phyloP scores from a whole-genome alignment of 2,329 filamentous ascomycete genomes.

The Trematosphaeria pertusa region DNA sequence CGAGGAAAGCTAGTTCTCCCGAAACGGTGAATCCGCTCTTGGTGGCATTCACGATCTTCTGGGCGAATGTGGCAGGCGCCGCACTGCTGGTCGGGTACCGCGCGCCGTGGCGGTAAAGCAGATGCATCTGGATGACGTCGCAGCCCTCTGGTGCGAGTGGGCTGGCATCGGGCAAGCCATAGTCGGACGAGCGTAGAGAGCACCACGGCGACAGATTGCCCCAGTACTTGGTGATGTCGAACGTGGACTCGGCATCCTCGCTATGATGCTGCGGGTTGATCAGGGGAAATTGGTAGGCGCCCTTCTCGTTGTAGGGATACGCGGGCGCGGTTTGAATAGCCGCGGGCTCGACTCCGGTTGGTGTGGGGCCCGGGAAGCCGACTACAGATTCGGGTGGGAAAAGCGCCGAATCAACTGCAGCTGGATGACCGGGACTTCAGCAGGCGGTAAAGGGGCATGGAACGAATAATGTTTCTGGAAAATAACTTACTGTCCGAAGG shows the following conservation, averaged over 20 bases:
- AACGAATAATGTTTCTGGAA: not conserved
- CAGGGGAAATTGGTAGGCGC: slow-evolving; percentile 30
- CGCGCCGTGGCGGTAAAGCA: slow-evolving; percentile 40
- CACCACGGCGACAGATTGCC: slow-evolving; percentile 41
- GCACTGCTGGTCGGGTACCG: slow-evolving; percentile 38
- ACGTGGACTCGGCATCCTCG: slow-evolving; percentile 20
- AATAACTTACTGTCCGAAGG: slow-evolving; percentile 35
- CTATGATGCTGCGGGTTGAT: slow-evolving; percentile 31
- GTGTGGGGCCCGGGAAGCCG: slow-evolving; percentile 39
- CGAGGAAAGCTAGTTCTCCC: slow-evolving; percentile 35
- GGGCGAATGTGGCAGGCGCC: slow-evolving; percentile 31
- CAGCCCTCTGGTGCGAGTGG: slow-evolving; percentile 35
- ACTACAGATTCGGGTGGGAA: slow-evolving; percentile 37
- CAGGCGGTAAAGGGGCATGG: not conserved
- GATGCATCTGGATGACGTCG: slow-evolving; percentile 35
- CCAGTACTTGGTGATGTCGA: slow-evolving; percentile 41
- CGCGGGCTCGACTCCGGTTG: slow-evolving; percentile 33
- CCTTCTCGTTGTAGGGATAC: slow-evolving; percentile 37
- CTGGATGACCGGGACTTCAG: slow-evolving; percentile 25
- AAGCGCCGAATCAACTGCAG: slow-evolving; percentile 27
- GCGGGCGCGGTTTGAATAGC: slow-evolving; percentile 36
- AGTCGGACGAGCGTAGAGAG: slow-evolving; percentile 35
- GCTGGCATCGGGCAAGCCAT: slow-evolving; percentile 34
- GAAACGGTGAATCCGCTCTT: slow-evolving; percentile 32
- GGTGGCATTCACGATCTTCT: slow-evolving; percentile 34